Percentiles rank a stretch among this genome's conserved stretches.
Evolutionary conservation across 192 early-diverging fungal genomes (phyloP).

Genomic region (Backusella westeae): DNA sequence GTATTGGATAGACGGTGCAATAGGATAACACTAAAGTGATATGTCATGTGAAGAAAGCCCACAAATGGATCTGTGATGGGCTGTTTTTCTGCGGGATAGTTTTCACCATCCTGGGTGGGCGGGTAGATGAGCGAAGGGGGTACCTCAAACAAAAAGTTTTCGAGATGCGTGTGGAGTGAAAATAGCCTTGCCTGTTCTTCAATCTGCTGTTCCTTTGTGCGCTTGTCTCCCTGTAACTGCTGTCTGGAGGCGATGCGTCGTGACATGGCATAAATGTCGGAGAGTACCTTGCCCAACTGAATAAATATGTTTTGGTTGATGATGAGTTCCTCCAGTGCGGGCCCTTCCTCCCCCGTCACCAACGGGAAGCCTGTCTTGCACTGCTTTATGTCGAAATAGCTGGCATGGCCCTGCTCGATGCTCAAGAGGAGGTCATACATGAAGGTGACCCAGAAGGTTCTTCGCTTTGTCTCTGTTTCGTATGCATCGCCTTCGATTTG

Average conservation of each 20-base stretch:
- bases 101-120: constrained; percentile 22
- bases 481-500: constrained; percentile 5
- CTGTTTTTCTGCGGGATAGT: constrained; percentile 31
- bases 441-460: constrained; percentile 32
- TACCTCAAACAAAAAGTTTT: constrained; percentile 34
- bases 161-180: constrained; percentile 30
- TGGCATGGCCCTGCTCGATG: constrained; percentile 29
- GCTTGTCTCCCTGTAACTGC: constrained; percentile 12
- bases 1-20: constrained; percentile 40
- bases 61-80: constrained; percentile 39
- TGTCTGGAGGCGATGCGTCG: constrained; percentile 17
- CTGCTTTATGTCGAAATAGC: constrained; percentile 8
- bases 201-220: constrained; percentile 19
- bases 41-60: constrained; percentile 55
- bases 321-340: constrained; percentile 25
- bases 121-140: constrained; percentile 30
- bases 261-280: constrained; percentile 25
- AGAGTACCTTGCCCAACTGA: constrained; percentile 24
- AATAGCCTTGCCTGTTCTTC: constrained; percentile 34
- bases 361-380: constrained; percentile 27
- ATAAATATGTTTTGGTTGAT: constrained; percentile 34
- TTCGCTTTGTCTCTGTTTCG: constrained; percentile 25
- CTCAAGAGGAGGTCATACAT: constrained; percentile 38
- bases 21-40: constrained; percentile 48
- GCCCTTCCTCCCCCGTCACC: constrained; percentile 24